A percentile compares a stretch with the other conserved stretches of the same genome.
Evolutionary conservation across 371 early-diverging fungal genomes (phyloP).

Genomic region (Dentiscutata heterogama): DNA sequence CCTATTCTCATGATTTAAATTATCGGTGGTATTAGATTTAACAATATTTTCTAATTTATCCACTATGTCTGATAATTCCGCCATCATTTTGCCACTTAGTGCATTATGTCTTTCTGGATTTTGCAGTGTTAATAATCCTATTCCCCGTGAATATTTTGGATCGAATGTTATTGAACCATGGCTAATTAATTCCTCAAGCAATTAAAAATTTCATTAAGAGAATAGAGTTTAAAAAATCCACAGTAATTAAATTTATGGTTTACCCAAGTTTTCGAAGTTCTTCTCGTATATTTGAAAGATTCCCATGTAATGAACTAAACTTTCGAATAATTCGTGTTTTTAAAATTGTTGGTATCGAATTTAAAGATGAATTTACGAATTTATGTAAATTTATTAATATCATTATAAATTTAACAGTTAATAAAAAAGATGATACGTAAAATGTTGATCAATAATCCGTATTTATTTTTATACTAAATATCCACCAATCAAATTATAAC

Average conservation of each 20-base stretch:
- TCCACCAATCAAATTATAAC: too few relatives aligned
- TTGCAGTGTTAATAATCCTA: constrained; percentile 25
- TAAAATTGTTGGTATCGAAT: too few relatives aligned
- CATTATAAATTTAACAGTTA: too few relatives aligned
- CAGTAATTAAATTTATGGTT: not conserved
- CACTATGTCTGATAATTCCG: constrained; percentile 66
- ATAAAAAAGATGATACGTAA: too few relatives aligned
- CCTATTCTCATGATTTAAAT: not conserved
- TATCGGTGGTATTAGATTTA: not conserved
- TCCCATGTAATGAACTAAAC: not conserved
- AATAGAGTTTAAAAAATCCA: not conserved
- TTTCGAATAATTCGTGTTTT: not conserved
- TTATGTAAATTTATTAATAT: too few relatives aligned
- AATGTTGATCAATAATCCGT: too few relatives aligned
- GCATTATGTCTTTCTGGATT: constrained; percentile 72
- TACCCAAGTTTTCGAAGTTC: constrained; percentile 31
- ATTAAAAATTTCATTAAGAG: not conserved
- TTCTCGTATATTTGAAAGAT: constrained; percentile 6
- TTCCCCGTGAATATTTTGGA: constrained; percentile 24
- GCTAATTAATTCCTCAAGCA: not conserved
- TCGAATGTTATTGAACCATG: constrained; percentile 27
- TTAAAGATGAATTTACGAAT: too few relatives aligned
- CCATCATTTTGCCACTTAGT: constrained; percentile 80
- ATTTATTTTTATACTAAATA: too few relatives aligned
- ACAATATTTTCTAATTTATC: constrained; percentile 56